Base-by-base conservation (phyloP, 2,329 filamentous ascomycete species). In the Aspergillus eucalypticola region DNA sequence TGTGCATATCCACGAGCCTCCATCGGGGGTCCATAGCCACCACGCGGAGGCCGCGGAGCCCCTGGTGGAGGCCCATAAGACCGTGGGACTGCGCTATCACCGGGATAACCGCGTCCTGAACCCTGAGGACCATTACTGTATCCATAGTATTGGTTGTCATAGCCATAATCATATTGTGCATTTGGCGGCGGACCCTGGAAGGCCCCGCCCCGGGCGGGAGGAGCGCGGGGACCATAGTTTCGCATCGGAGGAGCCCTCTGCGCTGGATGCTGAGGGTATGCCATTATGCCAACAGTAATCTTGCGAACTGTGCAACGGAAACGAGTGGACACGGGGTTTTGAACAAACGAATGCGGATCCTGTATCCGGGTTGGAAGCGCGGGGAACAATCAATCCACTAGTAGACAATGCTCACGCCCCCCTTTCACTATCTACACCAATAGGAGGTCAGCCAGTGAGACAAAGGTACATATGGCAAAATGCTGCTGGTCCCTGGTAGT, bases 221-320 rank as follows among this genome's bases (percentile, higher is more conserved):
- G 68, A 54, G 50, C 63, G 53, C 56, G 65, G 61, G 48, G 65
- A 56, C 67, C 68, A 56, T 74, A 71, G 56, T 73, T 72, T 59
- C 71, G 71, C 58, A 72, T 60, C 25, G 75, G 75, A 55, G 71
- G 73, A 25, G 70, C 71, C 55, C 71, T 66, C 64, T 75, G 72
- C 51, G 66, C 63, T 35, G 69, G 68, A 51, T 68, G 71, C 51
- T 72, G 73, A 44, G 72, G 70, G 53, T 77, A 78, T 58, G 75
- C 75, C 76, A 78, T 78, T 56, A 60, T 61, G 19, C 41, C 56
- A 32, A 5, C 21, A 25, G 17, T 44, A 39, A 39, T 32, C 49
- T 52, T 17, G 42, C 25, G 35, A 11, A 21, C 23, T 25, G 29
- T 25, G 29, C 15, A 54, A 53, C 23, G 58, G 3, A 29, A 8